Percentiles rank a stretch among this genome's conserved stretches.
Conservation (phyloP, 2,329 filamentous ascomycete species). For the Exophiala sp. region DNA sequence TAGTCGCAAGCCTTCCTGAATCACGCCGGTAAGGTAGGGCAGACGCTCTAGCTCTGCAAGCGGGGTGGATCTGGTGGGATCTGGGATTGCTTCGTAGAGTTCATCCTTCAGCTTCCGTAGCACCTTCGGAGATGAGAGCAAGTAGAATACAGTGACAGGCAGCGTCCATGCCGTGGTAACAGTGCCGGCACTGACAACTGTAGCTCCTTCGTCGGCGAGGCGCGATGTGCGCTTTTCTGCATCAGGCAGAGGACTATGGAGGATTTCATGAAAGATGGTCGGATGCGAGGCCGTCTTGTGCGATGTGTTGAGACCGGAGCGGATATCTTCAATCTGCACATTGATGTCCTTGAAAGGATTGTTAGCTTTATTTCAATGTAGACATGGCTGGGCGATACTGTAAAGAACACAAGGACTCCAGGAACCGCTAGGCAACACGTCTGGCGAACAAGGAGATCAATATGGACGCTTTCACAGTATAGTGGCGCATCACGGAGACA, state of each 20-base stretch:
- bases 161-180: conserved; percentile 17
- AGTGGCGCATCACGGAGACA: too few species aligned
- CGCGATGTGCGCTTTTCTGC: conserved; percentile 17
- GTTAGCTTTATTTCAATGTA: background rate
- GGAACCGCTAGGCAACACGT: too few species aligned
- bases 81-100: conserved; percentile 5
- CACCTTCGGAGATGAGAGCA: conserved; percentile 7
- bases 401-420: too few species aligned
- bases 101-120: conserved; percentile 10
- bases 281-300: conserved; percentile 7
- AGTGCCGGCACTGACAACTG: conserved; percentile 16
- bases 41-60: conserved; percentile 29
- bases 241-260: conserved; percentile 14
- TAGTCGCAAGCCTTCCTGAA: conserved; percentile 35
- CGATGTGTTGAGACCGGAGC: background rate
- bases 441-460: too few species aligned
- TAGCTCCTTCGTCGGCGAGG: conserved; percentile 15
- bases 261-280: conserved; percentile 22
- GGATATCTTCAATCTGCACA: conserved; percentile 2
- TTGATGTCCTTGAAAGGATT: conserved; percentile 1
- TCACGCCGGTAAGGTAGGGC: conserved; percentile 32
- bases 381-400: too few species aligned
- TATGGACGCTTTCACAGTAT: too few species aligned
- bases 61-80: conserved; percentile 12
- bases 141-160: conserved; percentile 10